Evolutionary conservation across 805 yeast species (phyloP).

Genomic region (Hanseniaspora clermontiae): DNA sequence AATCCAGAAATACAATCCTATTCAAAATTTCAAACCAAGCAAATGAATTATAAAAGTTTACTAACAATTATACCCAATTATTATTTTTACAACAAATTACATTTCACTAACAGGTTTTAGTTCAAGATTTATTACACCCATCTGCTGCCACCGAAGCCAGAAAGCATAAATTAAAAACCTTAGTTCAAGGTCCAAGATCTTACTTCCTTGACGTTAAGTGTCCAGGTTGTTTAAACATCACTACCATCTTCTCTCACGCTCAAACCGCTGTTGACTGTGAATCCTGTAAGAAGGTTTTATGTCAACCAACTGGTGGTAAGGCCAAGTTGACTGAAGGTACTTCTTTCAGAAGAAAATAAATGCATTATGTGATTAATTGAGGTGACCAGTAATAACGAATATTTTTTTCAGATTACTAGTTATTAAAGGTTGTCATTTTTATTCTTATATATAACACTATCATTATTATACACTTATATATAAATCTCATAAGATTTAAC

Average conservation of each 20-base stretch:
- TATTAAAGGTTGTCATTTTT: constrained; percentile 1
- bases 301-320: constrained; percentile 99
- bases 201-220: constrained; percentile 99
- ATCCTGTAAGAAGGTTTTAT: constrained; percentile 92
- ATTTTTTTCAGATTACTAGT: neutral
- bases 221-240: constrained; percentile 98
- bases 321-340: constrained; percentile 99
- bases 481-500: constrained; percentile 5
- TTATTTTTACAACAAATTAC: neutral
- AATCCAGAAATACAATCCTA: neutral
- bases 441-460: constrained; percentile 2
- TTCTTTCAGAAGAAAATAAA: constrained; percentile 97
- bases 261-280: constrained; percentile 99
- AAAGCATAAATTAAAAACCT: constrained; percentile 93
- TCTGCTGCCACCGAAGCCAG: constrained; percentile 90
- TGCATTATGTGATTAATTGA: constrained; percentile 4
- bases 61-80: constrained; percentile 17
- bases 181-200: constrained; percentile 97
- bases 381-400: neutral
- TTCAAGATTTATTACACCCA: constrained; percentile 98
- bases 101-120: constrained; percentile 60
- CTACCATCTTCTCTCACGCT: constrained; percentile 99
- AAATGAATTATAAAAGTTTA: constrained; percentile 11
- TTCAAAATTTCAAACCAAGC: neutral
- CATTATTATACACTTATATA: constrained; percentile 4